These are phyloP conservation scores for Talaromyces stipitatus DNA, from an alignment of 495 filamentous ascomycete species.

Conservation along the genomic window DNA sequence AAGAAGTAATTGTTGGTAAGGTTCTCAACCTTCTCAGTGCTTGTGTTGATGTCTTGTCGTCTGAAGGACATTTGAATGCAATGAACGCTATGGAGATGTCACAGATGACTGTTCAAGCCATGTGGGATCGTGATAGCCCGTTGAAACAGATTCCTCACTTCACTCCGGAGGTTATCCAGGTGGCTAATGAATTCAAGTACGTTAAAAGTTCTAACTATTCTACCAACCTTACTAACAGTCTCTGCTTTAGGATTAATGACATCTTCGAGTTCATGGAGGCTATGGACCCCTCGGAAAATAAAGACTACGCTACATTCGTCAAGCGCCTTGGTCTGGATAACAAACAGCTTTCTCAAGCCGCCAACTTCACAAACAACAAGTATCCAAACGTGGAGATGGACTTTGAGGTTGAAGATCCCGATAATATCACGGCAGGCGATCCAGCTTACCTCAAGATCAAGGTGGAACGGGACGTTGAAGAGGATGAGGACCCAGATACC, in stretches of 20 bases:
- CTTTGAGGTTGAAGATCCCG: conserved; percentile 76
- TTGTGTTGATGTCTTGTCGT: conserved; percentile 89
- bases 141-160: conserved; percentile 98
- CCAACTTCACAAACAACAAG: conserved; percentile 90
- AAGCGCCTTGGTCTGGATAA: conserved; percentile 72
- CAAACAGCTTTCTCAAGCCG: conserved; percentile 78
- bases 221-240: background rate
- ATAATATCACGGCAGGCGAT: conserved; percentile 68
- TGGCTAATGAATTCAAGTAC: conserved; percentile 71
- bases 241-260: conserved; percentile 61
- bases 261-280: conserved; percentile 98
- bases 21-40: conserved; percentile 84
- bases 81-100: conserved; percentile 99
- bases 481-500: conserved; percentile 67
- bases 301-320: conserved; percentile 65
- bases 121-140: conserved; percentile 97
- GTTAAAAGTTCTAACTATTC: conserved; percentile 18
- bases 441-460: conserved; percentile 80
- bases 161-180: conserved; percentile 71
- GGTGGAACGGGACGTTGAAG: conserved; percentile 77
- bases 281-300: conserved; percentile 90
- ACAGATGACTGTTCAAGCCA: conserved; percentile 97
- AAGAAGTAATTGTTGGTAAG: conserved; percentile 79
- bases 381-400: conserved; percentile 91
- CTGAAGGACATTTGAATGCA: conserved; percentile 91